A percentile compares a stretch with the other conserved stretches of the same genome.
phyloP scores from a whole-genome alignment of 2,329 filamentous ascomycete species.

The Claviceps spartinae region DNA sequence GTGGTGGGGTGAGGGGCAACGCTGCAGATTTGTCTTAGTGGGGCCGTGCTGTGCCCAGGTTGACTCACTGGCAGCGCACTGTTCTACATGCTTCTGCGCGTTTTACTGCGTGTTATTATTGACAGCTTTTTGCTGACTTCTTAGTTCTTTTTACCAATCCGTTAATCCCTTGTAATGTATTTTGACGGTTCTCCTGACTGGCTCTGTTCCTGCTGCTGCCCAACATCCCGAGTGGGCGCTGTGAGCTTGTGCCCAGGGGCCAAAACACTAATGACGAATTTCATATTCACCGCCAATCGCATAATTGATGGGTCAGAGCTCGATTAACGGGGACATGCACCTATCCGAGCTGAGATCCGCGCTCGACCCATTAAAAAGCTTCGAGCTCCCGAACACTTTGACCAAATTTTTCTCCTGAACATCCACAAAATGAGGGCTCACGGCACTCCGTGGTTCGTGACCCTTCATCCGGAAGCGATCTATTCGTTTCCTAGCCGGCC shows the following conservation, averaged over 20 bases:
- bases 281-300: constrained; percentile 13
- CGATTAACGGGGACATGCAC: constrained; percentile 10
- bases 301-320: constrained; percentile 15
- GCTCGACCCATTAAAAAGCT: not conserved
- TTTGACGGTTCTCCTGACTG: no score
- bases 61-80: constrained; percentile 6
- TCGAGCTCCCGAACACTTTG: not conserved
- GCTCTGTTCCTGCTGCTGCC: not conserved
- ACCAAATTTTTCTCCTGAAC: not conserved
- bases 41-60: constrained; percentile 10
- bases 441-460: not conserved
- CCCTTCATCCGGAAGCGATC: not conserved
- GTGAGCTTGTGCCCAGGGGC: no score
- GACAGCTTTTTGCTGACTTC: no score
- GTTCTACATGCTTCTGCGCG: no score
- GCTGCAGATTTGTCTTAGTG: constrained; percentile 17
- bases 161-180: no score
- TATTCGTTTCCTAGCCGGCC: no score
- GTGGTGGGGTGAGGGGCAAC: constrained; percentile 23
- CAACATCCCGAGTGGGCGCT: no score
- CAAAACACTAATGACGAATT: not conserved
- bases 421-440: not conserved
- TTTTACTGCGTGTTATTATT: no score
- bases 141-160: no score
- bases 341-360: constrained; percentile 3